Conservation (phyloP, 768 basidiomycete species). For the Tricholomella constricta region DNA sequence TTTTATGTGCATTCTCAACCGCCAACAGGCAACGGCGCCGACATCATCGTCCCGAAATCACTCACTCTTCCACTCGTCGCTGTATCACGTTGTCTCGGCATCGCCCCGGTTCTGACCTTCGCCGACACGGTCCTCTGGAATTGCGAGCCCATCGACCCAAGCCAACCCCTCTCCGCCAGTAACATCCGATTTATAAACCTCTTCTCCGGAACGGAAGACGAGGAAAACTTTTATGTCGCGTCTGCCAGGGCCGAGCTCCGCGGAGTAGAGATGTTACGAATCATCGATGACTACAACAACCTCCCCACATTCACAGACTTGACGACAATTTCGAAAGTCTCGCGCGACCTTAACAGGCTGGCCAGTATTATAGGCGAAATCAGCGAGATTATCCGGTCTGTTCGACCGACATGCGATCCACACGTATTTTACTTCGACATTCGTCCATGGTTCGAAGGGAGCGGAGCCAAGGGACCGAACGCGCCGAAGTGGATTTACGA, state of each 20-base stretch:
- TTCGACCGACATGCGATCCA: constrained; percentile 77
- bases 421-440: constrained; percentile 87
- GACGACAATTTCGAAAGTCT: constrained; percentile 64
- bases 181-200: constrained; percentile 75
- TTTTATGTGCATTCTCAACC: constrained; percentile 88
- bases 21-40: constrained; percentile 31
- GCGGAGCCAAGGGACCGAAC: constrained; percentile 56
- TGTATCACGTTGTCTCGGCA: constrained; percentile 73
- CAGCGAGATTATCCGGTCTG: constrained; percentile 63
- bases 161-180: constrained; percentile 57
- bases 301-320: constrained; percentile 69
- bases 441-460: constrained; percentile 93
- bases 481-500: constrained; percentile 74
- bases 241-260: constrained; percentile 86
- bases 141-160: constrained; percentile 62
- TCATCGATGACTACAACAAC: constrained; percentile 85
- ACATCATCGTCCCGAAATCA: constrained; percentile 69
- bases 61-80: constrained; percentile 77
- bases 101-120: constrained; percentile 95
- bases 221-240: constrained; percentile 82
- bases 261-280: constrained; percentile 82
- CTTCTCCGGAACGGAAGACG: constrained; percentile 87
- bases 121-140: constrained; percentile 98
- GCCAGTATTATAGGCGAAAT: constrained; percentile 73
- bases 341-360: constrained; percentile 70